Evolutionary conservation across 192 early-diverging fungal species (phyloP).

Genomic region (Mortierella antarctica): DNA sequence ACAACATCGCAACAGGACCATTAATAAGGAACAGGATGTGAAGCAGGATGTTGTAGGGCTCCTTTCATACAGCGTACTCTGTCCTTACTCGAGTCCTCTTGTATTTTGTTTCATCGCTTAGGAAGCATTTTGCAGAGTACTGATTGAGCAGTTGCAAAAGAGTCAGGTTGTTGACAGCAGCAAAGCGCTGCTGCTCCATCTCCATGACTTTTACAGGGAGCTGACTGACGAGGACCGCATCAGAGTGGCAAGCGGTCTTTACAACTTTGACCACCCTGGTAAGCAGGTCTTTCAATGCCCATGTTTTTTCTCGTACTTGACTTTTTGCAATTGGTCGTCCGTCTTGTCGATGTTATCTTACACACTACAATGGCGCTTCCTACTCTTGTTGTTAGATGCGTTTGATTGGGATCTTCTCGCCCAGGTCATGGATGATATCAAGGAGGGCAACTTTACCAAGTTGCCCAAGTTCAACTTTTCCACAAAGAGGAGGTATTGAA

Average conservation of each 20-base stretch:
- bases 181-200: slow-evolving; percentile 65
- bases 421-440: slow-evolving; percentile 60
- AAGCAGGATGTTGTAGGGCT: too few species aligned
- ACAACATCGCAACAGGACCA: background rate
- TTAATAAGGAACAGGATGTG: too few species aligned
- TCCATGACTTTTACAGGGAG: slow-evolving; percentile 76
- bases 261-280: slow-evolving; percentile 78
- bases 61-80: too few species aligned
- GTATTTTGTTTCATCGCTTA: background rate
- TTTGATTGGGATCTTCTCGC: slow-evolving; percentile 82
- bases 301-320: background rate
- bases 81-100: too few species aligned
- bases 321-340: background rate
- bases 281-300: background rate
- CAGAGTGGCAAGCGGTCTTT: slow-evolving; percentile 58
- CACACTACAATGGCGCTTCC: background rate
- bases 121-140: slow-evolving; percentile 41
- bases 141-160: slow-evolving; percentile 56
- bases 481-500: slow-evolving; percentile 54
- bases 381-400: slow-evolving; percentile 57
- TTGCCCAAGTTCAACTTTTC: slow-evolving; percentile 76
- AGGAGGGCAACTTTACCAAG: slow-evolving; percentile 57
- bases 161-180: slow-evolving; percentile 54
- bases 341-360: background rate
- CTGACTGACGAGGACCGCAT: slow-evolving; percentile 63